These are phyloP conservation scores for Malassezia arunalokei DNA, from an alignment of 1,284 basidiomycete species.

Conservation along the genomic window DNA sequence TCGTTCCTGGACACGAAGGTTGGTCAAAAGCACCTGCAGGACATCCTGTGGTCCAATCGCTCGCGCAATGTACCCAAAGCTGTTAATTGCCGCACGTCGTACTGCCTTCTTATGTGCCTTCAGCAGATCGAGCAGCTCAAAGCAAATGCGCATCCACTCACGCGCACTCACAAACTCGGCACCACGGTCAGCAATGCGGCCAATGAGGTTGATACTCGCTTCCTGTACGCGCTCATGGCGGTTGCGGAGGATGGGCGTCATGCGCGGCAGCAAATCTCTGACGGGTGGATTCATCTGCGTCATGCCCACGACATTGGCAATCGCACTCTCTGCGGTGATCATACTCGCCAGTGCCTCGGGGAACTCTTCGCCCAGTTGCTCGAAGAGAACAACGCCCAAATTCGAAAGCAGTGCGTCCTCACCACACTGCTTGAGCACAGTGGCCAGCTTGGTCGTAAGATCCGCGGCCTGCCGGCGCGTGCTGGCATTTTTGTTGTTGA, in stretches of 20 bases:
- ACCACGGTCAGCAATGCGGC: constrained; percentile 96
- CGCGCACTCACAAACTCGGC: constrained; percentile 95
- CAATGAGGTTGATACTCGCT: constrained; percentile 97
- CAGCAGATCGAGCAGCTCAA: constrained; percentile 88
- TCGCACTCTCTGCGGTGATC: constrained; percentile 93
- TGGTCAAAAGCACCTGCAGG: constrained; percentile 85
- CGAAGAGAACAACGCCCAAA: constrained; percentile 89
- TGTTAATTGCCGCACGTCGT: constrained; percentile 94
- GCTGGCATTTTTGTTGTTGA: constrained; percentile 98
- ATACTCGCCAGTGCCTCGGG: constrained; percentile 93
- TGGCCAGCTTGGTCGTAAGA: constrained; percentile 79
- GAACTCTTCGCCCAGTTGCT: constrained; percentile 98
- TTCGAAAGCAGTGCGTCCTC: constrained; percentile 92
- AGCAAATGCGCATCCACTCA: constrained; percentile 99
- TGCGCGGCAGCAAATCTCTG: constrained; percentile 92
- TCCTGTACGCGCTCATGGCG: constrained; percentile 99
- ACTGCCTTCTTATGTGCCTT: constrained; percentile 99
- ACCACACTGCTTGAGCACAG: constrained; percentile 96
- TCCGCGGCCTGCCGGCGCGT: constrained; percentile 98
- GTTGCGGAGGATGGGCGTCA: constrained; percentile 98
- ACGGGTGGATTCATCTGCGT: constrained; percentile 99
- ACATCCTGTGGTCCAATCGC: constrained; percentile 98
- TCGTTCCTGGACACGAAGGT: constrained; percentile 93
- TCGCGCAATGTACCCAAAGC: constrained; percentile 98
- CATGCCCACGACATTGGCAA: constrained; percentile 99